Conservation (phyloP, 2,329 filamentous ascomycete species). For the Aureobasidium sp. region DNA sequence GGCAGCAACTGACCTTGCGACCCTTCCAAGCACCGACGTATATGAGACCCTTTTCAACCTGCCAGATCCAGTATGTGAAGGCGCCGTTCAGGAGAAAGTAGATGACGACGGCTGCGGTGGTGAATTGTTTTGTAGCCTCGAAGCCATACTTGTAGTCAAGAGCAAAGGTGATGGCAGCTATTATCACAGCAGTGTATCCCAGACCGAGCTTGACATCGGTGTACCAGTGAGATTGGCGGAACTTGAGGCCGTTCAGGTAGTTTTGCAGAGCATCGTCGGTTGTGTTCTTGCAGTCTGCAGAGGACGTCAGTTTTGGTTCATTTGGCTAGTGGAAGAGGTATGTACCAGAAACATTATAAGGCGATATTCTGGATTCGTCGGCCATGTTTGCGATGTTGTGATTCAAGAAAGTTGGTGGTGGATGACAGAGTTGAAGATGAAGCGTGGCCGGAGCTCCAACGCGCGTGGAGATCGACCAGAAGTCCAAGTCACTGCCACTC, state of each 20-base stretch:
- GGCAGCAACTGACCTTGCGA: conserved; percentile 45
- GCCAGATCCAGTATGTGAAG: conserved; percentile 77
- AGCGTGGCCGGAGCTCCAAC: conserved; percentile 7
- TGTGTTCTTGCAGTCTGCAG: conserved; percentile 85
- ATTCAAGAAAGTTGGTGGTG: background rate
- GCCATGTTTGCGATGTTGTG: conserved; percentile 9
- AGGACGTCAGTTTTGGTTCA: conserved; percentile 1
- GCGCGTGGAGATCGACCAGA: no score
- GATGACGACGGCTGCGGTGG: conserved; percentile 64
- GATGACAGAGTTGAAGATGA: conserved; percentile 1
- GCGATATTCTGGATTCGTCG: conserved; percentile 25
- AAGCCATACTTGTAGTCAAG: conserved; percentile 91
- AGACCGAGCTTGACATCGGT: conserved; percentile 75
- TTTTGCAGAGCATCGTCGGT: conserved; percentile 90
- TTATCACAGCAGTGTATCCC: conserved; percentile 71
- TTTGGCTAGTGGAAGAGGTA: background rate
- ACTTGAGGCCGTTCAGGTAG: conserved; percentile 78
- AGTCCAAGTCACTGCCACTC: no score
- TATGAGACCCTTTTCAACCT: conserved; percentile 70
- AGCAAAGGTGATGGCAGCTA: conserved; percentile 76
- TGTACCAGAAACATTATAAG: conserved; percentile 22
- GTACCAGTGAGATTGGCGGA: conserved; percentile 71
- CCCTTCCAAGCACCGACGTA: conserved; percentile 69
- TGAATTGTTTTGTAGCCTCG: conserved; percentile 75
- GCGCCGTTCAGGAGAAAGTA: conserved; percentile 73